Percentiles rank a stretch among this genome's conserved stretches.
Evolutionary conservation across 164 flowering plant genomes (phyloP).

Genomic region (Dillenia turbinata): DNA sequence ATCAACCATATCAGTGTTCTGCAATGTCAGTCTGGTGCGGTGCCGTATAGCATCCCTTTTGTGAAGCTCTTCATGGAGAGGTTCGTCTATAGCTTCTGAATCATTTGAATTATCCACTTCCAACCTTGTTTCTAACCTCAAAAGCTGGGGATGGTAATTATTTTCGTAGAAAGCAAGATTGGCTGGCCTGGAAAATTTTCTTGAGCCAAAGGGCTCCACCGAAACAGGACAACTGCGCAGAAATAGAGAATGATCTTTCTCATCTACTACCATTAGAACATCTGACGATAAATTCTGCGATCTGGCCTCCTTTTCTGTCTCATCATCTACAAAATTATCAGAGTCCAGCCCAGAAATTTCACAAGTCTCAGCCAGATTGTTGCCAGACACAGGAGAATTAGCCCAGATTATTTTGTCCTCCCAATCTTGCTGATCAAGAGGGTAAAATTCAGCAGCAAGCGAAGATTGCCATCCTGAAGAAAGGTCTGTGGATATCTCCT

Average conservation of each 20-base stretch:
- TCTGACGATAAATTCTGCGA: slow-evolving; percentile 18
- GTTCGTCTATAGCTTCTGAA: slow-evolving; percentile 26
- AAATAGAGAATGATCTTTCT: slow-evolving; percentile 27
- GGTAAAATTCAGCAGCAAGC: slow-evolving; percentile 40
- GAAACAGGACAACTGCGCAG: slow-evolving; percentile 26
- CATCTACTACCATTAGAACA: slow-evolving; percentile 21
- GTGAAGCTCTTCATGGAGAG: slow-evolving; percentile 18
- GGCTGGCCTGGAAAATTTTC: slow-evolving; percentile 19
- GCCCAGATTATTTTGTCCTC: slow-evolving; percentile 83
- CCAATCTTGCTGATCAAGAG: slow-evolving; percentile 90
- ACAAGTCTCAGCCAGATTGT: slow-evolving; percentile 33
- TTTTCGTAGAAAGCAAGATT: slow-evolving; percentile 19
- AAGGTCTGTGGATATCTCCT: slow-evolving; percentile 21
- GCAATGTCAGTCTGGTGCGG: slow-evolving; percentile 46
- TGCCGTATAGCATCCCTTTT: slow-evolving; percentile 35
- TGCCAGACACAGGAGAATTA: slow-evolving; percentile 42
- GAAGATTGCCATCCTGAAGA: slow-evolving; percentile 31
- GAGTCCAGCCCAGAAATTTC: slow-evolving; percentile 43
- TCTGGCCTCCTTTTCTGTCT: slow-evolving; percentile 22
- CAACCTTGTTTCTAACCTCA: slow-evolving; percentile 63
- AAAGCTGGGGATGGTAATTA: slow-evolving; percentile 70
- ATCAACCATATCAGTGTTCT: slow-evolving; percentile 61
- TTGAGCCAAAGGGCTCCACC: slow-evolving; percentile 62
- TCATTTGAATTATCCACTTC: slow-evolving; percentile 23
- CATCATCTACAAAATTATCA: slow-evolving; percentile 26